Percentiles rank a stretch among this genome's conserved stretches.
Evolutionary conservation across 805 yeast genomes (phyloP).

Genomic region (Pachysolen tannophilus): DNA sequence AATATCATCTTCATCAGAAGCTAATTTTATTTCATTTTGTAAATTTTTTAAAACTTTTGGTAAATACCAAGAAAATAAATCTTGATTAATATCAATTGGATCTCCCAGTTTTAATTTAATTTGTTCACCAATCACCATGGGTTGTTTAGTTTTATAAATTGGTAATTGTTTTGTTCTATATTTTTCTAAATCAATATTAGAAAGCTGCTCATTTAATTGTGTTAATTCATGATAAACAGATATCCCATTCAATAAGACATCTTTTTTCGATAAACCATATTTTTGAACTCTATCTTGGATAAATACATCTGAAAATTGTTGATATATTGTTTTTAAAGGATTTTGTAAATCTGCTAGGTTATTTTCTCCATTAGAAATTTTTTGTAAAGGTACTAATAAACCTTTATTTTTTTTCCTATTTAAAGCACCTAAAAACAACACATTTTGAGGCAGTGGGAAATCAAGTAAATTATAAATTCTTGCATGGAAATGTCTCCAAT

Average conservation of each 20-base stretch:
- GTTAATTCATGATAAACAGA: slow-evolving; percentile 6
- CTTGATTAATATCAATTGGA: neutral
- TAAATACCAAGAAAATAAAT: slow-evolving; percentile 5
- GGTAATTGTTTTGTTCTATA: neutral
- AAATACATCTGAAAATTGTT: slow-evolving; percentile 1
- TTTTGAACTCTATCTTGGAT: slow-evolving; percentile 2
- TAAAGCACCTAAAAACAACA: slow-evolving; percentile 5
- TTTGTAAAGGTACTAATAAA: slow-evolving; percentile 6
- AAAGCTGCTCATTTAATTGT: slow-evolving; percentile 1
- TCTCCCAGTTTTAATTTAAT: neutral
- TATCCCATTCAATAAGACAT: slow-evolving; percentile 6
- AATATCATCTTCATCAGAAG: neutral
- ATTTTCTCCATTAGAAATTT: slow-evolving; percentile 7
- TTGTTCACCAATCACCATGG: slow-evolving; percentile 6
- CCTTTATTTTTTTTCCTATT: neutral
- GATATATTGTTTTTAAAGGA: slow-evolving; percentile 2
- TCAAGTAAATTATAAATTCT: slow-evolving; percentile 2
- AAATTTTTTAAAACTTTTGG: slow-evolving; percentile 1
- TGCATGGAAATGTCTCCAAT: slow-evolving; percentile 6
- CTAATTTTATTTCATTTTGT: neutral
- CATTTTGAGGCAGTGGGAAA: slow-evolving; percentile 4
- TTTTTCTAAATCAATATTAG: neutral
- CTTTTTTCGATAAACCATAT: neutral
- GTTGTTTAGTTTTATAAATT: slow-evolving; percentile 3
- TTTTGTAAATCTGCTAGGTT: slow-evolving; percentile 5